Percentiles rank a stretch among this genome's conserved stretches.
Evolutionary conservation across 1,284 basidiomycete species (phyloP).

Genomic region (Cerrena zonata): DNA sequence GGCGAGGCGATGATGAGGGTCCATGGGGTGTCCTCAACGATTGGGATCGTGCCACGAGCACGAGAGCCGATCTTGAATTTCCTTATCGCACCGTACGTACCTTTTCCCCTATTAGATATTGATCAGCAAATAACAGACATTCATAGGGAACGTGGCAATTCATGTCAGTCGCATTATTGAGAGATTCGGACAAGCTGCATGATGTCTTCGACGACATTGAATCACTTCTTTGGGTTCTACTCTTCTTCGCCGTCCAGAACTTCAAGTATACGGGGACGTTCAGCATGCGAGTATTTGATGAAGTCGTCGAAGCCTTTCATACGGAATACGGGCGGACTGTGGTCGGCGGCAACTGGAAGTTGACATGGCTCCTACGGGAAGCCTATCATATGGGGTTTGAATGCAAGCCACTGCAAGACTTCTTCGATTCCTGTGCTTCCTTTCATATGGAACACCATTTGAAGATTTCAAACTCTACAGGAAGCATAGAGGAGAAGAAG

Average conservation of each 20-base stretch:
- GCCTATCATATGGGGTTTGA: too few relatives aligned
- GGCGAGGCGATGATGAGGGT: not conserved
- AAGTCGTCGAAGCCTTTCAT: not conserved
- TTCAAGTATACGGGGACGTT: not conserved
- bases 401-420: too few relatives aligned
- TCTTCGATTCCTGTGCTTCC: too few relatives aligned
- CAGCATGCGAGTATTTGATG: not conserved
- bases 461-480: too few relatives aligned
- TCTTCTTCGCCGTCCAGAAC: not conserved
- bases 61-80: not conserved
- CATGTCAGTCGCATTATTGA: not conserved
- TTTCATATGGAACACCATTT: too few relatives aligned
- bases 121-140: not conserved
- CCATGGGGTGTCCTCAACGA: conserved; percentile 9
- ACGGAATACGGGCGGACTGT: not conserved
- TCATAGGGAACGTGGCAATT: not conserved
- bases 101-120: not conserved
- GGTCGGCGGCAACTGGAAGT: not conserved
- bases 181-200: not conserved
- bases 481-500: too few relatives aligned
- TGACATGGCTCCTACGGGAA: too few relatives aligned
- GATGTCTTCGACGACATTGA: not conserved
- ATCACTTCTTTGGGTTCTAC: not conserved
- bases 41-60: conserved; percentile 6
- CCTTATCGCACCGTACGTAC: too few relatives aligned